phyloP scores from a whole-genome alignment of 306 rosid species.

The Mimosa pudica region DNA sequence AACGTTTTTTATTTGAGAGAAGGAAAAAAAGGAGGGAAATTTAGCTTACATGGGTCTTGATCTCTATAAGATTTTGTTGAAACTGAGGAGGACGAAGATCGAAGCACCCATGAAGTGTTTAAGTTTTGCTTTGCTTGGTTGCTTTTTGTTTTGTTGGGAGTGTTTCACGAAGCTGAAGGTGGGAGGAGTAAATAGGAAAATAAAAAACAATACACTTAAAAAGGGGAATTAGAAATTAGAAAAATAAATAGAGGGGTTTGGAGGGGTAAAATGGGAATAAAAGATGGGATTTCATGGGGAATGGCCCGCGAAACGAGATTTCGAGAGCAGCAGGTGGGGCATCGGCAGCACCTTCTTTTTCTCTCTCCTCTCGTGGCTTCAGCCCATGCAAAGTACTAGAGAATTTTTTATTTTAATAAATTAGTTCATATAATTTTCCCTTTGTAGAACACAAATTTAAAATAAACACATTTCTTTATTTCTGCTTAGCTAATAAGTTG shows the following conservation, averaged over 20 bases:
- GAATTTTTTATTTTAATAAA: background rate
- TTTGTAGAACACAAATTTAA: no score
- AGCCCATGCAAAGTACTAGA: background rate
- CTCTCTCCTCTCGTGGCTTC: slow-evolving; percentile 24
- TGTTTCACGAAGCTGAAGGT: slow-evolving; percentile 16
- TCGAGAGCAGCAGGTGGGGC: slow-evolving; percentile 38
- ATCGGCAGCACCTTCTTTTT: slow-evolving; percentile 1
- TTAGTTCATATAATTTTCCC: no score
- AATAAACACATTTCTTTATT: no score
- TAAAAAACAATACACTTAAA: background rate
- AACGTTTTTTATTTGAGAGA: background rate
- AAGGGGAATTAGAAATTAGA: background rate
- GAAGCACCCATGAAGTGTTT: slow-evolving; percentile 55
- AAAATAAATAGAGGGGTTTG: background rate
- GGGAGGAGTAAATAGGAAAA: slow-evolving; percentile 23
- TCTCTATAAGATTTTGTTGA: slow-evolving; percentile 45
- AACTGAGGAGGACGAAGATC: slow-evolving; percentile 52
- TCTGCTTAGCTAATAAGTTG: no score
- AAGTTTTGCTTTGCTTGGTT: background rate
- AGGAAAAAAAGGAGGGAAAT: background rate
- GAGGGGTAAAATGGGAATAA: slow-evolving; percentile 56
- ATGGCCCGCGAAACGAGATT: slow-evolving; percentile 67
- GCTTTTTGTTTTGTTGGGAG: slow-evolving; percentile 37
- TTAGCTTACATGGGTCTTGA: slow-evolving; percentile 63
- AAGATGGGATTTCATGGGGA: slow-evolving; percentile 28